Evolutionary conservation across 495 filamentous ascomycete genomes (phyloP).

Genomic region (Podospora appendiculata): DNA sequence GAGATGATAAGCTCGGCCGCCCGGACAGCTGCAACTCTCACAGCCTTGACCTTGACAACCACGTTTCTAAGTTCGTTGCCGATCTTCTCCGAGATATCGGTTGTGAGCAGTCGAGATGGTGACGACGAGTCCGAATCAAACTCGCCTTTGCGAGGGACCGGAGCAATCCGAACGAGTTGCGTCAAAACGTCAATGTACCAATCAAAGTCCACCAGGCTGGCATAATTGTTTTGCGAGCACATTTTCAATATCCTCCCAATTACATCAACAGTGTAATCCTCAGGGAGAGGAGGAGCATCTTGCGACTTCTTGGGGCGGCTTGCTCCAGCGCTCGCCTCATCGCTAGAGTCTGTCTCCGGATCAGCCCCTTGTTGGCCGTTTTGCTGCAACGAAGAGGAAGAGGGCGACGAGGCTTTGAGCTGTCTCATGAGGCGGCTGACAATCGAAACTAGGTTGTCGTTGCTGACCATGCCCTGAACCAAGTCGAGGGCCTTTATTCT

Average conservation of each 20-base stretch:
- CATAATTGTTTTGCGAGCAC: constrained; percentile 86
- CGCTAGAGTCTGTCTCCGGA: constrained; percentile 46
- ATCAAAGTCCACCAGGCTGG: constrained; percentile 80
- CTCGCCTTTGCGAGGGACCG: constrained; percentile 35
- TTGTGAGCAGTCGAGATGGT: constrained; percentile 17
- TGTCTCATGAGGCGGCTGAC: constrained; percentile 83
- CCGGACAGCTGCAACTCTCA: constrained; percentile 66
- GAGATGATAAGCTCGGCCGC: constrained; percentile 75
- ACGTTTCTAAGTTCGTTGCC: constrained; percentile 81
- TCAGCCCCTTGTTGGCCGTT: constrained; percentile 22
- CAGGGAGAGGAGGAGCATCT: constrained; percentile 50
- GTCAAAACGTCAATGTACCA: constrained; percentile 89
- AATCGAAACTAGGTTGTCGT: constrained; percentile 71
- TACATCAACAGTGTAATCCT: constrained; percentile 74
- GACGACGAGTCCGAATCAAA: constrained; percentile 33
- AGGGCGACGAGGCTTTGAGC: constrained; percentile 47
- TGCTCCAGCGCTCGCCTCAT: constrained; percentile 46
- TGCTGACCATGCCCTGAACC: constrained; percentile 82
- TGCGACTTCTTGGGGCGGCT: constrained; percentile 24
- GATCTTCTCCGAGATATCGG: constrained; percentile 61
- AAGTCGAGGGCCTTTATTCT: constrained; percentile 87
- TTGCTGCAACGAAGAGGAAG: constrained; percentile 18
- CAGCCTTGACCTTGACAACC: constrained; percentile 80
- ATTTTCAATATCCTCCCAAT: constrained; percentile 76
- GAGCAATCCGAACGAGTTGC: constrained; percentile 66